These are phyloP conservation scores for Curvularia spicifera DNA, from an alignment of 2,329 filamentous ascomycete genomes.

Conservation along the genomic window DNA sequence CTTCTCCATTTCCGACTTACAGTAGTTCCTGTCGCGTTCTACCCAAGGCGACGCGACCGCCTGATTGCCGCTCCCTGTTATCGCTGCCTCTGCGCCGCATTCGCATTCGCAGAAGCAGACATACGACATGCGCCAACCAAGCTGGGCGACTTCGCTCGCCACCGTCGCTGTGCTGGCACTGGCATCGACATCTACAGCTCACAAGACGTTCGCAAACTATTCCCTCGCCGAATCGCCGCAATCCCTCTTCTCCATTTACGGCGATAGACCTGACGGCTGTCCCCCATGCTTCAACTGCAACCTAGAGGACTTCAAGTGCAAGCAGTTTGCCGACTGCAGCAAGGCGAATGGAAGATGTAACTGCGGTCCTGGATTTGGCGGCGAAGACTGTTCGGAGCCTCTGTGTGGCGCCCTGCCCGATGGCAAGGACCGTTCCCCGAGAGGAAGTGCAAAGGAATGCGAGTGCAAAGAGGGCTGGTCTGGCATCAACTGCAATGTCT, in stretches of 20 bases:
- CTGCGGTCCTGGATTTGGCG: constrained; percentile 90
- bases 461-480: constrained; percentile 92
- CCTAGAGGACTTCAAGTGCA: constrained; percentile 86
- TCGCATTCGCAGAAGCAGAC: constrained; percentile 23
- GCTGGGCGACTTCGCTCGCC: constrained; percentile 43
- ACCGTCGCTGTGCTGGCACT: constrained; percentile 35
- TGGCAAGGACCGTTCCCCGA: constrained; percentile 75
- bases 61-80: constrained; percentile 7
- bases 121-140: constrained; percentile 44
- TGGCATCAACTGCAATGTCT: constrained; percentile 97
- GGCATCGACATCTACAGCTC: constrained; percentile 31
- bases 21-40: neutral
- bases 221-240: constrained; percentile 58
- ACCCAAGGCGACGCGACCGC: neutral
- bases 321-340: constrained; percentile 89
- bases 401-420: constrained; percentile 88
- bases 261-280: constrained; percentile 75
- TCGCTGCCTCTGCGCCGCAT: constrained; percentile 34
- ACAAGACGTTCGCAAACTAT: constrained; percentile 52
- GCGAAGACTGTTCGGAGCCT: constrained; percentile 89
- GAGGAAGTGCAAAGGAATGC: constrained; percentile 71
- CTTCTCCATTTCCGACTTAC: neutral
- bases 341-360: constrained; percentile 89
- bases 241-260: constrained; percentile 70
- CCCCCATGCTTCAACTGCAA: constrained; percentile 98